Conservation (phyloP, 108 stramenopile genomes). For the Nitzschia sp. region DNA sequence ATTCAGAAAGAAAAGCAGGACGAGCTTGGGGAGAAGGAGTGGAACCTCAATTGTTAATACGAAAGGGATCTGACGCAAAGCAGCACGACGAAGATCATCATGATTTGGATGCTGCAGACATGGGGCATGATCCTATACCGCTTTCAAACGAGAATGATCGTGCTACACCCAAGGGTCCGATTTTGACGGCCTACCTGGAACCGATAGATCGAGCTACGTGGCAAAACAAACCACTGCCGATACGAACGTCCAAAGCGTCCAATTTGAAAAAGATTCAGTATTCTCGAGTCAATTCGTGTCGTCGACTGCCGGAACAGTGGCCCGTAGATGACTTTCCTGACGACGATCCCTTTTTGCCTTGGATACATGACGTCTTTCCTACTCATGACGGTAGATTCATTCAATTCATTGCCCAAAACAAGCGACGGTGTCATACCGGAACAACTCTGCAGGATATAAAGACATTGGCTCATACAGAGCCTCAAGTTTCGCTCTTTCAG, state of each 20-base stretch:
- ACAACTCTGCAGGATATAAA: constrained; percentile 34
- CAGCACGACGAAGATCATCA: background rate
- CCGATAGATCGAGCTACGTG: constrained; percentile 16
- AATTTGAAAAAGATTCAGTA: constrained; percentile 12
- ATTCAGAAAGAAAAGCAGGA: background rate
- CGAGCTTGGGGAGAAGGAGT: constrained; percentile 13
- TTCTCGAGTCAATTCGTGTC: constrained; percentile 40
- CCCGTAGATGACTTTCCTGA: constrained; percentile 70
- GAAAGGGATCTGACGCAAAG: background rate
- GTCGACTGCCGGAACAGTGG: constrained; percentile 60
- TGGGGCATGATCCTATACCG: background rate
- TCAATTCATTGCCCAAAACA: constrained; percentile 86
- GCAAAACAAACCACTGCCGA: constrained; percentile 25
- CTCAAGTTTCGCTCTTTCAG: constrained; percentile 82
- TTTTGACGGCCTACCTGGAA: constrained; percentile 38
- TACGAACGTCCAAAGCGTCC: constrained; percentile 10
- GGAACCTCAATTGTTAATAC: constrained; percentile 4
- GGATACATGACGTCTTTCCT: constrained; percentile 92
- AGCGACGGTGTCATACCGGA: constrained; percentile 70
- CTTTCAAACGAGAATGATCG: background rate
- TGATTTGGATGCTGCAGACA: background rate
- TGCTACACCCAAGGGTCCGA: too few species aligned
- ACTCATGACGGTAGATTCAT: constrained; percentile 76
- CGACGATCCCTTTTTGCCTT: constrained; percentile 88
- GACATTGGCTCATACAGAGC: constrained; percentile 52